Conservation (phyloP, 2,329 filamentous ascomycete genomes). For the Venturia oleaginea region DNA sequence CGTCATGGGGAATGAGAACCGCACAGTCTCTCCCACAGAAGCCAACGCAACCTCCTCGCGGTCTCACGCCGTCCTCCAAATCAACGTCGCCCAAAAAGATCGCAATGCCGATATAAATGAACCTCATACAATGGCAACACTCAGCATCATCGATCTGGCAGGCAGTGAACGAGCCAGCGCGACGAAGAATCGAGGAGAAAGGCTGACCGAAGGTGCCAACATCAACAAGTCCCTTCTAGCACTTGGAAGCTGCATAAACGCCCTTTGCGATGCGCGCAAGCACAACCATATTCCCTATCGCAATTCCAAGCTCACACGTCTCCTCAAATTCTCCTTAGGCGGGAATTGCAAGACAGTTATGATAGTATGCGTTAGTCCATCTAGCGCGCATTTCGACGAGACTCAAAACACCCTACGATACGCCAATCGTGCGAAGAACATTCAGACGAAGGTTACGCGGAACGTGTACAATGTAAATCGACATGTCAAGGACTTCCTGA, state of each 20-base stretch:
- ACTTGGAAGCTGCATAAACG: slow-evolving; percentile 95
- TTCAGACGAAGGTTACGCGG: slow-evolving; percentile 97
- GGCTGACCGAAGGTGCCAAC: slow-evolving; percentile 88
- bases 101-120: slow-evolving; percentile 87
- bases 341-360: slow-evolving; percentile 99
- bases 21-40: slow-evolving; percentile 93
- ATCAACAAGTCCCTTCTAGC: slow-evolving; percentile 98
- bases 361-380: slow-evolving; percentile 97
- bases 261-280: slow-evolving; percentile 85
- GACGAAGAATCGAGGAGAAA: slow-evolving; percentile 90
- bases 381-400: slow-evolving; percentile 93
- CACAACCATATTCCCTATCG: slow-evolving; percentile 92
- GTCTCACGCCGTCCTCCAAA: slow-evolving; percentile 93
- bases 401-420: slow-evolving; percentile 97
- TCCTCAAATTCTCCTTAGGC: slow-evolving; percentile 93
- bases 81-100: slow-evolving; percentile 91
- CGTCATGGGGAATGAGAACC: slow-evolving; percentile 83
- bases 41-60: slow-evolving; percentile 96
- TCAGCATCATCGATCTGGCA: slow-evolving; percentile 96
- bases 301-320: slow-evolving; percentile 91
- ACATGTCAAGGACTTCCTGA: slow-evolving; percentile 97
- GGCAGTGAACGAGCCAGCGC: slow-evolving; percentile 93
- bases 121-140: slow-evolving; percentile 93
- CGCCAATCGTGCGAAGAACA: slow-evolving; percentile 96
- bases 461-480: slow-evolving; percentile 99